These are phyloP conservation scores for Actinidia arguta DNA, from an alignment of 179 eudicot genomes.

Conservation along the genomic window DNA sequence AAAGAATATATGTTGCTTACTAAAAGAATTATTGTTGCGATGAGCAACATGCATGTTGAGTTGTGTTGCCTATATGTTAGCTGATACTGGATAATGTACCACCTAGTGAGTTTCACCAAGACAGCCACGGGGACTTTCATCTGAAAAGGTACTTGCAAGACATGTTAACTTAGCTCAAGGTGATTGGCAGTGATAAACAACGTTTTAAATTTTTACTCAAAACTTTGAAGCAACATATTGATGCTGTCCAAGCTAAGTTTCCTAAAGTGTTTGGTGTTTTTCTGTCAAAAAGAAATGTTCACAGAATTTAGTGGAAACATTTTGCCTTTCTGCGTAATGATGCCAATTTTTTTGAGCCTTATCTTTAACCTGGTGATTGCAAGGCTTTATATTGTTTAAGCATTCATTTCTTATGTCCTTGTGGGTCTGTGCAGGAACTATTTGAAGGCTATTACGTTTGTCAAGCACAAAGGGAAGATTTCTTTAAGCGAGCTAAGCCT, in stretches of 20 bases:
- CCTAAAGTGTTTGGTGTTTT: background rate
- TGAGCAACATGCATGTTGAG: too few species aligned
- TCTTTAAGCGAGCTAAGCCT: constrained; percentile 83
- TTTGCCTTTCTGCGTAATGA: background rate
- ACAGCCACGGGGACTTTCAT: too few species aligned
- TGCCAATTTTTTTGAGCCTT: background rate
- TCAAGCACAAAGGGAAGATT: constrained; percentile 98
- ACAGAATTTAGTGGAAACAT: background rate
- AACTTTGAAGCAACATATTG: background rate
- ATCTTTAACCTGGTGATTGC: background rate
- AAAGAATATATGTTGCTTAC: too few species aligned
- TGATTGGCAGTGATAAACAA: too few species aligned
- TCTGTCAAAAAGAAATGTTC: background rate
- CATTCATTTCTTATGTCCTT: background rate
- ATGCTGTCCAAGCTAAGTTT: background rate
- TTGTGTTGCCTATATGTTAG: too few species aligned
- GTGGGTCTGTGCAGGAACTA: constrained; percentile 62
- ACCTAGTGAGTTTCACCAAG: too few species aligned
- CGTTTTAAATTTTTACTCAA: background rate
- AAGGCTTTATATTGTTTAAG: constrained; percentile 1
- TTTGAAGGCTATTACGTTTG: constrained; percentile 98
- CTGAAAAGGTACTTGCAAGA: too few species aligned
- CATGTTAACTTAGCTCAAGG: too few species aligned
- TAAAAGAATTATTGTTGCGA: too few species aligned
- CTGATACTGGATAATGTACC: too few species aligned